phyloP scores from a whole-genome alignment of 805 yeast genomes.

The Suhomyces xylopsoci region DNA sequence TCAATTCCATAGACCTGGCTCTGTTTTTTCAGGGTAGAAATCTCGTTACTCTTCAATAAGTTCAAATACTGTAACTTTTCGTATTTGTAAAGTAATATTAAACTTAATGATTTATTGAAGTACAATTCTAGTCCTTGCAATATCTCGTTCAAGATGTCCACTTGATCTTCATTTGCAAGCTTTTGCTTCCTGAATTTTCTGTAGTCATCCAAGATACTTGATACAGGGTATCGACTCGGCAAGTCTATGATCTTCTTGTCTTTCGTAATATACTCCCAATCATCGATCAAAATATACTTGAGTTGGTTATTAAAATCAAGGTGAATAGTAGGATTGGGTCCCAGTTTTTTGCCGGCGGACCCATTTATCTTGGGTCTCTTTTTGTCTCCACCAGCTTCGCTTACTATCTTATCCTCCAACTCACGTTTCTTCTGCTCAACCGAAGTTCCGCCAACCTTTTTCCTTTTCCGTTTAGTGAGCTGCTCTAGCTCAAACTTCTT shows the following conservation, averaged over 20 bases:
- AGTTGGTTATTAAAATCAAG: slow-evolving; percentile 62
- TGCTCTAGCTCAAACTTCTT: slow-evolving; percentile 58
- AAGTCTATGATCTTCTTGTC: slow-evolving; percentile 66
- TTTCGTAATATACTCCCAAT: slow-evolving; percentile 89
- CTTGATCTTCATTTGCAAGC: slow-evolving; percentile 13
- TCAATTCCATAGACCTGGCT: slow-evolving; percentile 62
- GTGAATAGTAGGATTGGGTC: slow-evolving; percentile 53
- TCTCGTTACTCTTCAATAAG: slow-evolving; percentile 38
- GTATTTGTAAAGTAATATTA: slow-evolving; percentile 66
- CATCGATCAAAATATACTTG: slow-evolving; percentile 76
- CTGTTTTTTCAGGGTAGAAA: slow-evolving; percentile 17
- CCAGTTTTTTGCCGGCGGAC: slow-evolving; percentile 1
- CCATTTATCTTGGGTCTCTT: neutral
- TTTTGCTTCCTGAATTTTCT: slow-evolving; percentile 21
- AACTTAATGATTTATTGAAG: slow-evolving; percentile 71
- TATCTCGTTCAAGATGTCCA: slow-evolving; percentile 56
- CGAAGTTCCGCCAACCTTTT: slow-evolving; percentile 12
- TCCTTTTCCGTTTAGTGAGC: slow-evolving; percentile 15
- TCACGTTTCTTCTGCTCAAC: slow-evolving; percentile 2
- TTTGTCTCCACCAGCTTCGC: neutral
- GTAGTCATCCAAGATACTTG: slow-evolving; percentile 54
- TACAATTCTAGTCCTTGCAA: slow-evolving; percentile 65
- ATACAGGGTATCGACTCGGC: slow-evolving; percentile 58
- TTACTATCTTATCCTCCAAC: neutral
- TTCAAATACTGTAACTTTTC: slow-evolving; percentile 73